phyloP scores from a whole-genome alignment of 768 basidiomycete species.

The Krasilnikovozyma curviuscula region DNA sequence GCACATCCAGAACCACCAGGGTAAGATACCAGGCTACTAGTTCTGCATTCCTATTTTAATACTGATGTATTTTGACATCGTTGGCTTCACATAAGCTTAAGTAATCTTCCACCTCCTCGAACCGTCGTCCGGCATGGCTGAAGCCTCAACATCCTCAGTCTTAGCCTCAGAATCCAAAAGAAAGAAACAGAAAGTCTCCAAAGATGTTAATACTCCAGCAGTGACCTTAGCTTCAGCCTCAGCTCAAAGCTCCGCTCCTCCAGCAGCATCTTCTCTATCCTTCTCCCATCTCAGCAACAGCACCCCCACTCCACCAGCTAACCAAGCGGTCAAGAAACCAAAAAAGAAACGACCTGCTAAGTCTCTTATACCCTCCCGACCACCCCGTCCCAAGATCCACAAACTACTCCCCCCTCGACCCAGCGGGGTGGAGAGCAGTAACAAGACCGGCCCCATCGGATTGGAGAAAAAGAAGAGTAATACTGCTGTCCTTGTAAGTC shows the following conservation, averaged over 20 bases:
- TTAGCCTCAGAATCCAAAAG: too few species aligned
- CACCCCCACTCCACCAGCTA: neutral
- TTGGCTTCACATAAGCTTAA: too few species aligned
- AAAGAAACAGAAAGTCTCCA: too few species aligned
- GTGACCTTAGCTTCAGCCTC: too few species aligned
- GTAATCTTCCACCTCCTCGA: too few species aligned
- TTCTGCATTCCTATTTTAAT: too few species aligned
- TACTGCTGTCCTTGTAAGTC: slow-evolving; percentile 23
- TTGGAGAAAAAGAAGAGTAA: slow-evolving; percentile 19
- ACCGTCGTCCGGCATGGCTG: too few species aligned
- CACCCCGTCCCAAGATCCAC: neutral
- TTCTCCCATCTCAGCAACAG: neutral
- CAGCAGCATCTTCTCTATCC: neutral
- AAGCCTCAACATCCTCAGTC: too few species aligned
- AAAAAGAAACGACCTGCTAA: neutral
- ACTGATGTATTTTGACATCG: too few species aligned
- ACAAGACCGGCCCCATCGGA: slow-evolving; percentile 17
- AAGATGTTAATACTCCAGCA: too few species aligned
- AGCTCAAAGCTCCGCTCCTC: neutral
- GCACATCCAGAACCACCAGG: too few species aligned
- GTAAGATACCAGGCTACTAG: too few species aligned
- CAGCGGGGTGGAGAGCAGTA: slow-evolving; percentile 1
- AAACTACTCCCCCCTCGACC: slow-evolving; percentile 9
- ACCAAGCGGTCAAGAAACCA: neutral
- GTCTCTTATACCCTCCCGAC: neutral